Evolutionary conservation across 306 rosid genomes (phyloP), one percentile per base, ranked within the genome.

Genomic region (Adenanthera pavonina): DNA sequence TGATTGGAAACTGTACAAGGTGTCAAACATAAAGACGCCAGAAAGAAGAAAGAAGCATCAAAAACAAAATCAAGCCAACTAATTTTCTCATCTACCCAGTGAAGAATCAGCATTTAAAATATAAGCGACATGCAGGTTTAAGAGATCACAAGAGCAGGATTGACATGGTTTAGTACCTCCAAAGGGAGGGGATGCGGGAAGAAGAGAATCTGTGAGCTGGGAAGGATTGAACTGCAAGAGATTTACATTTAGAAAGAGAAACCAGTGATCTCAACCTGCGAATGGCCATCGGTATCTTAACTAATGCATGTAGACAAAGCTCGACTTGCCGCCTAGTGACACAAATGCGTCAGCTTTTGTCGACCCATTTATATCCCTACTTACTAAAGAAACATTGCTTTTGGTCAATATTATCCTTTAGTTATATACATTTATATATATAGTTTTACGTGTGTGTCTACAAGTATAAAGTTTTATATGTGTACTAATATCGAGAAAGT

Each of bases 201-300:
- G 97, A 89, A 82, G 81, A 87, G 87, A 83, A 88, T 84, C 88
- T 72, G 69, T 89, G 72, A 89, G 81, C 3, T 75, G 75, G 69
- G 49, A 84, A 82, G 48, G 81, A 77, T 44, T 41, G 79, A 68
- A 66, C 62, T 6, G 69, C 72, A 30, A 16, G 12, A 85, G 77
- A 80, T 47, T 66, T 83, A 78, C 76, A 78, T 68, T 81, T 83
- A 30, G 76, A 81, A 68, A 88, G 81, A 80, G 84, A 81, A 85
- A 85, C 41, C 64, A 88, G 44, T 66, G 89, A 87, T 78, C 89
- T 84, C 75, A 65, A 66, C 75, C 85, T 88, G 78, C 81, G 77
- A 75, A 92, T 77, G 80, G 91, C 90, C 98, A 94, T 92, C 13
- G 53, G 36, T 80, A 74, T 70, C 80, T 46, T 65, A 6, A 51